Percentiles rank a stretch among this genome's conserved stretches.
phyloP scores from a whole-genome alignment of 805 yeast genomes.

The Yarrowia divulgata region DNA sequence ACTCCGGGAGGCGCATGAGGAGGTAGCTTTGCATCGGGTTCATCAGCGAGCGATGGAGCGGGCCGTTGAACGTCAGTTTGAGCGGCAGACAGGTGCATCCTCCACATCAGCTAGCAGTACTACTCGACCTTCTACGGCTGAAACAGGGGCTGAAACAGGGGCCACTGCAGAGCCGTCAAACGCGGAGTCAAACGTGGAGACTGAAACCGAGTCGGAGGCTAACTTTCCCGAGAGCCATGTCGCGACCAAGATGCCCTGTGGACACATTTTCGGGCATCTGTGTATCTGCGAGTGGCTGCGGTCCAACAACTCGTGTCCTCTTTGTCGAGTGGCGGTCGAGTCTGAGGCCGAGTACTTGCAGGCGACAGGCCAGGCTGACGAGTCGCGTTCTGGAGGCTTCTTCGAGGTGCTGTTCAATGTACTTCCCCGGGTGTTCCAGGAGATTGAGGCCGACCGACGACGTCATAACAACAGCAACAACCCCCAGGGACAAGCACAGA shows the following conservation, averaged over 20 bases:
- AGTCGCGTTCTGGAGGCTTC: conserved; percentile 41
- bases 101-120: background rate
- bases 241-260: conserved; percentile 81
- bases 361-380: conserved; percentile 43
- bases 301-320: conserved; percentile 78
- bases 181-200: background rate
- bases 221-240: conserved; percentile 55
- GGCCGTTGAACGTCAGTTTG: background rate
- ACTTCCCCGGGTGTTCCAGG: conserved; percentile 40
- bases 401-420: conserved; percentile 43
- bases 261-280: conserved; percentile 84
- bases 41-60: conserved; percentile 9
- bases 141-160: conserved; percentile 7
- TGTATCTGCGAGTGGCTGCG: conserved; percentile 87
- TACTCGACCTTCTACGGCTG: background rate
- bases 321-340: conserved; percentile 72
- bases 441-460: conserved; percentile 26
- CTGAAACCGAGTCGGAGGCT: conserved; percentile 12
- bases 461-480: conserved; percentile 2
- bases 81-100: background rate
- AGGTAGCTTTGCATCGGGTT: conserved; percentile 17
- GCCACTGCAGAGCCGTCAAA: background rate
- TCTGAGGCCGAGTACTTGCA: conserved; percentile 47
- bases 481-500: background rate
- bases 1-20: conserved; percentile 10